These are phyloP conservation scores for Globisporangium nagaii DNA, from an alignment of 352 stramenopile genomes.

Conservation along the genomic window DNA sequence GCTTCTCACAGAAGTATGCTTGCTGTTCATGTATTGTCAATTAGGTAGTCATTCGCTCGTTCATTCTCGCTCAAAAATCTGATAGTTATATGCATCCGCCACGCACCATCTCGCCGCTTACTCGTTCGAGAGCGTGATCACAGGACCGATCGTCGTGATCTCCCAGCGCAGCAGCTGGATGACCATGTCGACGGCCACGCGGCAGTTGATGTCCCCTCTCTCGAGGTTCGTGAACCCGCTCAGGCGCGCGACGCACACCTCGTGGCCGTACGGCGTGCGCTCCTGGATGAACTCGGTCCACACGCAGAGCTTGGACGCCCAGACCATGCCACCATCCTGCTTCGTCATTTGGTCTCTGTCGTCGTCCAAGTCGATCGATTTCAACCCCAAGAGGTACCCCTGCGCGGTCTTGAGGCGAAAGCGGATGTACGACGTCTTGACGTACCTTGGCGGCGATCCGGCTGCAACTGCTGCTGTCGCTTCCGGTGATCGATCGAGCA, in stretches of 20 bases:
- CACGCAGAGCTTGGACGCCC: slow-evolving; percentile 2
- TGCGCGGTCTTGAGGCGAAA: slow-evolving; percentile 41
- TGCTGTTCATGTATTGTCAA: too few species aligned
- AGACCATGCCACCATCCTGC: slow-evolving; percentile 8
- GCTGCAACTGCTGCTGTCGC: background rate
- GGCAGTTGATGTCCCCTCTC: slow-evolving; percentile 5
- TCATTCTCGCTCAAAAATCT: too few species aligned
- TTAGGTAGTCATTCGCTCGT: too few species aligned
- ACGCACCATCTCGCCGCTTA: slow-evolving; percentile 8
- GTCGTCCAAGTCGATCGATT: slow-evolving; percentile 16
- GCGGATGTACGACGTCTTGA: slow-evolving; percentile 35
- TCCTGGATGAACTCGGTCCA: slow-evolving; percentile 11
- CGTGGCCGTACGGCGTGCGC: background rate
- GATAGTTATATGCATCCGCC: too few species aligned
- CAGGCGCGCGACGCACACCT: slow-evolving; percentile 21
- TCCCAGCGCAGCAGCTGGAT: slow-evolving; percentile 50
- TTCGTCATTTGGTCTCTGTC: background rate
- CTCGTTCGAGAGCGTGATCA: slow-evolving; percentile 18
- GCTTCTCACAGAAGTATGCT: too few species aligned
- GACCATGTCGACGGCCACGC: slow-evolving; percentile 52
- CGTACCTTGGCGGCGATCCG: slow-evolving; percentile 16
- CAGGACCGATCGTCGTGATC: slow-evolving; percentile 38
- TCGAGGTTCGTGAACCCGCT: slow-evolving; percentile 7
- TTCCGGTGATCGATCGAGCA: slow-evolving; percentile 20
- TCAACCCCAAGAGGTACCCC: slow-evolving; percentile 31